These are phyloP conservation scores for Phytopythium mirpurense DNA, from an alignment of 352 stramenopile genomes.

Conservation along the genomic window DNA sequence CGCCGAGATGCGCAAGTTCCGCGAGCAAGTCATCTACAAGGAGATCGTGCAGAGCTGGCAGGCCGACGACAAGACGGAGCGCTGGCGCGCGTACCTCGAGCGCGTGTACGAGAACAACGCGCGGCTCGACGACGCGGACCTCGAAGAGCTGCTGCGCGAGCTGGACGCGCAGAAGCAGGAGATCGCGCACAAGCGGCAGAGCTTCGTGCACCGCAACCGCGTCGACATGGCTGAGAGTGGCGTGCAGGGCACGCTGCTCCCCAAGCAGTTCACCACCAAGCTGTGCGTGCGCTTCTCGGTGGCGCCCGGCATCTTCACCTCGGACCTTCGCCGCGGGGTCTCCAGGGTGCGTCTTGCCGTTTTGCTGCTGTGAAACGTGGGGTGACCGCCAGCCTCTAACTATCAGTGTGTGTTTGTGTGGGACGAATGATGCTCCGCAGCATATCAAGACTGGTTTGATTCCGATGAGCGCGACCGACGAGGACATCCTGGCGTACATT, in stretches of 20 bases:
- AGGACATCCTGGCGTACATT: constrained; percentile 60
- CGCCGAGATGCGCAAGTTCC: constrained; percentile 51
- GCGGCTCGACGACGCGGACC: not conserved
- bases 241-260: constrained; percentile 42
- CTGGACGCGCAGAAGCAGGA: constrained; percentile 27
- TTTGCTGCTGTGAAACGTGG: no score
- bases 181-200: constrained; percentile 37
- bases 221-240: constrained; percentile 28
- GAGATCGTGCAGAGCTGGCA: constrained; percentile 55
- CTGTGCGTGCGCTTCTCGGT: constrained; percentile 68
- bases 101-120: constrained; percentile 51
- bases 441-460: constrained; percentile 59
- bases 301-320: constrained; percentile 69
- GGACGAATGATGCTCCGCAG: constrained; percentile 23
- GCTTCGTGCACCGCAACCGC: constrained; percentile 49
- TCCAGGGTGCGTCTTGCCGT: constrained; percentile 31
- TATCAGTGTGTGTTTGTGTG: no score
- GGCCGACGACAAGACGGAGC: constrained; percentile 36
- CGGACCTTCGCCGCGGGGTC: constrained; percentile 57
- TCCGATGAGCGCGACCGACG: constrained; percentile 40
- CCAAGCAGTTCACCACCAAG: constrained; percentile 75
- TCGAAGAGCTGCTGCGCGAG: constrained; percentile 29
- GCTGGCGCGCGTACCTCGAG: constrained; percentile 56
- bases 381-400: no score
- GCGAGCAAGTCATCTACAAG: constrained; percentile 69